Evolutionary conservation across 345 rosid genomes (phyloP), one percentile per base, ranked within the genome.

Genomic region (Gossypium mustelinum): DNA sequence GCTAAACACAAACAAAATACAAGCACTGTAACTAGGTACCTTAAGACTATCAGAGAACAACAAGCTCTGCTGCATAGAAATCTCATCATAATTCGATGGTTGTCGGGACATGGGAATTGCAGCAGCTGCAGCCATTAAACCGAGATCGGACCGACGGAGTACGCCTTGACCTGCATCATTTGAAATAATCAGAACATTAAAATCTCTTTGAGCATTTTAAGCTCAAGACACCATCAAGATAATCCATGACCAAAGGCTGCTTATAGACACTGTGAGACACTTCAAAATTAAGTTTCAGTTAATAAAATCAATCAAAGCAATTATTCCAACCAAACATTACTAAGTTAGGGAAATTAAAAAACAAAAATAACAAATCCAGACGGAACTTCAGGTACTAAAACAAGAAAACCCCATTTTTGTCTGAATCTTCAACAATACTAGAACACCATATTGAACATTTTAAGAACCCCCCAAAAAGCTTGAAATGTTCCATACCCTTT

Each of bases 1-100:
- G 17, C n/a, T 14, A 13, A 44, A 67, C 22, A 12, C 11, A 45
- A n/a, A 68, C 14, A 50, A 14, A 34, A 25, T 25, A 24, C 20
- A 58, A 48, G 57, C 64, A 11, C n/a, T 55, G 58, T 0, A 54
- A 54, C 18, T 67, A 71, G 63, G 63, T 81, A 90, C 97, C 96
- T 90, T 90, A 41, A 93, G 97, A 81, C 92, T 86, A 83, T 90
- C 92, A 45, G 94, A 87, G 87, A 93, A 90, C 63, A 90, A 88
- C 85, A 93, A 74, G 81, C 94, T 89, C 83, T 90, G 94, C 76
- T 88, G 90, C 98, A 93, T 93, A 66, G 89, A 85, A 70, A 79
- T 72, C 83, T 93, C 98, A 74, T 93, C 96, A 34, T 87, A 90
- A 68, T 89, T 90, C 24, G 96, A 87, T 17, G 89, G 88, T 75